Conservation (phyloP, 2,329 filamentous ascomycete species). For the Aureobasidium sp. region DNA sequence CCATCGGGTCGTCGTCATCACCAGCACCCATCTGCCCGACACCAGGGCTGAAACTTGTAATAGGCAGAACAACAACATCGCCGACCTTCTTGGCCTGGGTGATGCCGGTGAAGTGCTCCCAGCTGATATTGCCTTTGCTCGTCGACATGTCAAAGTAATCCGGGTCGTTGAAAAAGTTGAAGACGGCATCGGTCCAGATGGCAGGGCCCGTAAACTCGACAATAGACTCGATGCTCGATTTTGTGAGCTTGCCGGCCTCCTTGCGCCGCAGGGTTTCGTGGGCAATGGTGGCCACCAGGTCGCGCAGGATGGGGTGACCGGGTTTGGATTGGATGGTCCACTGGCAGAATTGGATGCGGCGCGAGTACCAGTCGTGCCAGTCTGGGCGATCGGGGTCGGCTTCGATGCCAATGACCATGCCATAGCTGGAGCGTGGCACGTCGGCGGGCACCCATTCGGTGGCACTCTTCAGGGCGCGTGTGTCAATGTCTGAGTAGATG, state of each 20-base stretch:
- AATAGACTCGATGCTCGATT: slow-evolving; percentile 54
- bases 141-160: slow-evolving; percentile 76
- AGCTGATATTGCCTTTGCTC: slow-evolving; percentile 69
- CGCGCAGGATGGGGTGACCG: slow-evolving; percentile 83
- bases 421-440: slow-evolving; percentile 70
- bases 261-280: slow-evolving; percentile 71
- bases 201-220: slow-evolving; percentile 93
- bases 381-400: slow-evolving; percentile 89
- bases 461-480: slow-evolving; percentile 72
- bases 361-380: slow-evolving; percentile 93
- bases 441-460: slow-evolving; percentile 77
- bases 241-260: slow-evolving; percentile 56
- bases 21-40: slow-evolving; percentile 88
- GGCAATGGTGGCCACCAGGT: slow-evolving; percentile 81
- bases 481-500: slow-evolving; percentile 81
- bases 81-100: slow-evolving; percentile 76
- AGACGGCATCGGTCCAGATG: slow-evolving; percentile 87
- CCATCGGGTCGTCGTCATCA: slow-evolving; percentile 86
- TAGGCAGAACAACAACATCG: slow-evolving; percentile 87
- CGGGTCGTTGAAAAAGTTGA: slow-evolving; percentile 87
- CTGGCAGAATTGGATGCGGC: slow-evolving; percentile 95
- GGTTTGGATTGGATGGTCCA: slow-evolving; percentile 98
- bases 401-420: slow-evolving; percentile 89
- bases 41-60: slow-evolving; percentile 94
- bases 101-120: slow-evolving; percentile 84